Evolutionary conservation across 2,329 filamentous ascomycete species (phyloP).

Genomic region (Lanzia echinophila): DNA sequence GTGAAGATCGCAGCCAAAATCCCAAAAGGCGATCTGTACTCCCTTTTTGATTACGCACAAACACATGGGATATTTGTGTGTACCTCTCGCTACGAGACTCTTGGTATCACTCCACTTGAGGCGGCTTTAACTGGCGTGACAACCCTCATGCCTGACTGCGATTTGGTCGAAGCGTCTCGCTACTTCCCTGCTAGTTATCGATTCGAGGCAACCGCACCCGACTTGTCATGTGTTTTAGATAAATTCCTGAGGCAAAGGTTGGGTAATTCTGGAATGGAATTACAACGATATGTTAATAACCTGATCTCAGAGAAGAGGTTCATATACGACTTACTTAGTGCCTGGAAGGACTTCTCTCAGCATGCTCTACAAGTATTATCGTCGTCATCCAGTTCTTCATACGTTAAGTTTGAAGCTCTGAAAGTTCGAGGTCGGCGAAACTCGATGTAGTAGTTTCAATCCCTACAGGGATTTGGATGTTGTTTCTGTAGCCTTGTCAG

Average conservation of each 20-base stretch:
- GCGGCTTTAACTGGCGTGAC: constrained; percentile 13
- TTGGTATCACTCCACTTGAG: constrained; percentile 14
- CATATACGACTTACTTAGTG: constrained; percentile 4
- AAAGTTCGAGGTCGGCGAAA: constrained; percentile 1
- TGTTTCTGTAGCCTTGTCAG: no score
- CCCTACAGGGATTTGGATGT: no score
- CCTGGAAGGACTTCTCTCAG: constrained; percentile 8
- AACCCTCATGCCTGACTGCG: constrained; percentile 11
- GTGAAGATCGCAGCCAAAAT: constrained; percentile 14
- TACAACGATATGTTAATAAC: constrained; percentile 4
- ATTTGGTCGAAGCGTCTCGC: constrained; percentile 12
- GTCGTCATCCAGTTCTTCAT: background rate
- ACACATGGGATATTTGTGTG: constrained; percentile 13
- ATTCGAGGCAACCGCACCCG: constrained; percentile 5
- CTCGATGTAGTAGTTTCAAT: constrained; percentile 2
- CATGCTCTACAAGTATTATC: constrained; percentile 1
- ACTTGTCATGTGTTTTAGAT: constrained; percentile 1
- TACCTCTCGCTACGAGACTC: constrained; percentile 15
- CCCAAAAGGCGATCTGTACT: constrained; percentile 13
- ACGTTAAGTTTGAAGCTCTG: background rate
- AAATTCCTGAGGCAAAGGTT: background rate
- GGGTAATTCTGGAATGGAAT: background rate
- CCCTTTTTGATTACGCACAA: constrained; percentile 11
- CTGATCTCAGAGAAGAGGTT: constrained; percentile 8
- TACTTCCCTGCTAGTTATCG: constrained; percentile 12